Evolutionary conservation across 148 eudicot species (phyloP).

Genomic region (Heliosperma pusillum): DNA sequence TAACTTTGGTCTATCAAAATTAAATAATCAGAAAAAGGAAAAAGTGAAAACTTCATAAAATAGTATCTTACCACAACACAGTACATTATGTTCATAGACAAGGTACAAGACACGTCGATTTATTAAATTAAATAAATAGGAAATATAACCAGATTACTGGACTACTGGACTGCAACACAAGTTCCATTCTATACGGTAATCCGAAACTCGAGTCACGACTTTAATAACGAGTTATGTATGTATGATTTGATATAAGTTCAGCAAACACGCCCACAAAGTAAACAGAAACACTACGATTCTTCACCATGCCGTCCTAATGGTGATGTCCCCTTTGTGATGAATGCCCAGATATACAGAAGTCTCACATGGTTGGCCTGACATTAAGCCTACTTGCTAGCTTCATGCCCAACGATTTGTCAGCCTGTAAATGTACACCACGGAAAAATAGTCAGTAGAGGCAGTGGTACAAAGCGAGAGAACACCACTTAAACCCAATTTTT

Average conservation of each 20-base stretch:
- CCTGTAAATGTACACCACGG: slow-evolving; percentile 36
- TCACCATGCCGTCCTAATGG: slow-evolving; percentile 12
- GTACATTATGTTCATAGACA: not conserved
- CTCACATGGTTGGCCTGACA: slow-evolving; percentile 77
- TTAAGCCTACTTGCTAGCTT: slow-evolving; percentile 75
- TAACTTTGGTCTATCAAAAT: too few relatives aligned
- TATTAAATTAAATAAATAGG: slow-evolving; percentile 7
- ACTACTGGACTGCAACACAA: slow-evolving; percentile 3
- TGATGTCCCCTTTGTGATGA: not conserved
- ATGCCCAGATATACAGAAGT: slow-evolving; percentile 9
- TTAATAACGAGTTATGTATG: not conserved
- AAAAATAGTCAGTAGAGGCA: not conserved
- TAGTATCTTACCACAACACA: not conserved
- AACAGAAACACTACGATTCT: slow-evolving; percentile 12
- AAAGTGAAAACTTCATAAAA: not conserved
- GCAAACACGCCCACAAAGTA: slow-evolving; percentile 8
- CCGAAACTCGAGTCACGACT: slow-evolving; percentile 10
- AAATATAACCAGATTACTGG: slow-evolving; percentile 20
- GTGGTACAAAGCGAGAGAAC: not conserved
- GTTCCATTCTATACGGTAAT: slow-evolving; percentile 9
- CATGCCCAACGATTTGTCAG: slow-evolving; percentile 79
- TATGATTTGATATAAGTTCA: not conserved
- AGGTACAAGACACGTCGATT: not conserved
- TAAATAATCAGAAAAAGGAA: not conserved
- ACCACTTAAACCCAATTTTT: not conserved